Percentiles rank a stretch among this genome's conserved stretches.
These are phyloP conservation scores for Brassica balearica DNA, from an alignment of 441 rosid species.

Conservation along the genomic window DNA sequence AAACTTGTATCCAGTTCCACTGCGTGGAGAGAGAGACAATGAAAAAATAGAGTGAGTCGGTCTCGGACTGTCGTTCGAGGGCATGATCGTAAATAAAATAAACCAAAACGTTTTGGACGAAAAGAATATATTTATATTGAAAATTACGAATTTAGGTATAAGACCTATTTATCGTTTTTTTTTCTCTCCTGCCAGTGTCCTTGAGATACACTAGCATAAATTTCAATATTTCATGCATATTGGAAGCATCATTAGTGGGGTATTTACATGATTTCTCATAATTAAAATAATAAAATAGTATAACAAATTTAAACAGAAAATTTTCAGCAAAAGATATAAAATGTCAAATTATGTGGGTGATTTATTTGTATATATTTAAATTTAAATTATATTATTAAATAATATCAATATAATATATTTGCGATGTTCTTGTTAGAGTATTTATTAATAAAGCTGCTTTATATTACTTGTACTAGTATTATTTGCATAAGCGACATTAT, in stretches of 20 bases:
- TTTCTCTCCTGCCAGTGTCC: not conserved
- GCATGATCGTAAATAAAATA: slow-evolving; percentile 30
- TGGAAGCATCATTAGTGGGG: not conserved
- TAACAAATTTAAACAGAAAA: not conserved
- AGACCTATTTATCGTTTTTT: not conserved
- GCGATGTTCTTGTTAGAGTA: not conserved
- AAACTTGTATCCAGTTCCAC: not conserved
- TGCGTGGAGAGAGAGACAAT: slow-evolving; percentile 38
- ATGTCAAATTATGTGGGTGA: not conserved
- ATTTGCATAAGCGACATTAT: not conserved
- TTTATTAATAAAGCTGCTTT: not conserved
- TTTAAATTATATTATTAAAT: not conserved
- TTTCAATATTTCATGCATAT: not conserved
- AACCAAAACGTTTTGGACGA: not conserved
- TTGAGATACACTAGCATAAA: not conserved
- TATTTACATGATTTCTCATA: not conserved
- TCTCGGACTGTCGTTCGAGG: slow-evolving; percentile 33
- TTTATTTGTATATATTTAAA: not conserved
- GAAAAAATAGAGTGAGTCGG: slow-evolving; percentile 31
- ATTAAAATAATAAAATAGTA: not conserved
- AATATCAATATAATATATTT: not conserved
- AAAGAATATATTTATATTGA: not conserved
- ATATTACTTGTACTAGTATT: not conserved
- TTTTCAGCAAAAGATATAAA: not conserved
- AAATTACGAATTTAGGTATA: slow-evolving; percentile 11